Conservation (phyloP, 2,329 filamentous ascomycete species). For the Fusarium tuaranense region DNA sequence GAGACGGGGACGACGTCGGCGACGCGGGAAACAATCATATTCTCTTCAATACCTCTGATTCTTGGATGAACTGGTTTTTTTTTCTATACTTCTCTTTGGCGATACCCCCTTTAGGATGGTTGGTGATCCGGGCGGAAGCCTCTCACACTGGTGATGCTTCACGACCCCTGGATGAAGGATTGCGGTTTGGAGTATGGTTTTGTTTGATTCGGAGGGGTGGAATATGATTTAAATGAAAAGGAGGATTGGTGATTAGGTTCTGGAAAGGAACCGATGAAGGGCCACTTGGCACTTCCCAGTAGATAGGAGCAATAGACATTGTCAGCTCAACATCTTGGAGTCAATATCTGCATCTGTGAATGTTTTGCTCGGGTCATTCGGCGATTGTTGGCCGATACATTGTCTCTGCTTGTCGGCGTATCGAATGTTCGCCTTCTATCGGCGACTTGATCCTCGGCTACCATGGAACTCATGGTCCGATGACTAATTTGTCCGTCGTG, state of each 20-base stretch:
- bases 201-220: slow-evolving; percentile 46
- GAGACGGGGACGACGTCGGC: slow-evolving; percentile 42
- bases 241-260: slow-evolving; percentile 43
- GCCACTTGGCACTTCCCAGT: slow-evolving; percentile 30
- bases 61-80: slow-evolving; percentile 35
- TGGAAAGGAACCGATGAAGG: slow-evolving; percentile 36
- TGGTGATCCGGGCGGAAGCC: slow-evolving; percentile 32
- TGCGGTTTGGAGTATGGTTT: slow-evolving; percentile 46
- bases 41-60: slow-evolving; percentile 41
- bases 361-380: neutral
- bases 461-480: slow-evolving; percentile 21
- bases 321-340: slow-evolving; percentile 18
- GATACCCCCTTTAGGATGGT: slow-evolving; percentile 50
- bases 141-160: neutral
- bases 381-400: neutral
- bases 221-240: slow-evolving; percentile 40
- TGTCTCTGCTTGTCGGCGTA: neutral
- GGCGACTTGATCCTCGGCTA: slow-evolving; percentile 3
- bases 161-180: slow-evolving; percentile 39
- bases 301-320: slow-evolving; percentile 44
- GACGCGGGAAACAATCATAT: slow-evolving; percentile 40
- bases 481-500: slow-evolving; percentile 26
- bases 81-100: slow-evolving; percentile 48
- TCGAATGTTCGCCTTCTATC: neutral
- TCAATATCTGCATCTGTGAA: neutral